Evolutionary conservation across 805 yeast genomes (phyloP), one percentile per base, ranked within the genome.

Genomic region (Maudiozyma serrabonitensis): DNA sequence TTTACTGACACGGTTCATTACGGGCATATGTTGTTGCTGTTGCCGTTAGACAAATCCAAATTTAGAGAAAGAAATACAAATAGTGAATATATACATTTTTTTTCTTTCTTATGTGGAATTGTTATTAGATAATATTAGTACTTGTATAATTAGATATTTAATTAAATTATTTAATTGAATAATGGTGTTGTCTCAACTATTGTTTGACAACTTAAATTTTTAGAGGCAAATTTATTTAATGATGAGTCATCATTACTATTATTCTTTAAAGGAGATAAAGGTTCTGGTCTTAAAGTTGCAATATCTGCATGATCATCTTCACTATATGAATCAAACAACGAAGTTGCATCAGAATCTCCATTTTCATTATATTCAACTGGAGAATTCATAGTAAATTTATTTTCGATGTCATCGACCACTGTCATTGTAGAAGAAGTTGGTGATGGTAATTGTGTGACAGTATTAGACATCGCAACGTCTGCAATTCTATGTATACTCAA

Each of bases 401-500:
- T 28, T 9, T 28, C 32, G 2, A 4, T 28, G 32, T 8, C 9
- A 28, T 4, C 23, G 4, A 21, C 23, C 23, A 21, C 23, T 4
- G 32, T 28, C 12, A 8, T 8, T 9, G 32, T 28, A 28, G 32
- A 28, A 28, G 9, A 28, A 41, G 32, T 26, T 16, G 21, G 19
- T 38, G 41, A n/a, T 19, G 25, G 31, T 37, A n/a, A 15, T 32
- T 32, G 35, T 32, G 38, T 35, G 15, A 19, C 9, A 6, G 38
- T 15, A 4, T 6, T 13, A 26, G 28, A 26, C 35, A 26, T 39
- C 43, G n/a, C 47, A 2, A 61, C 56, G 16, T 61, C 55, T 31
- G 56, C 43, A 16, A 63, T 52, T 18, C 55, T 49, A 46, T 62
- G 66, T 16, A 56, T 25, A 19, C 67, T 60, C 4, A 64, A 46